phyloP scores from a whole-genome alignment of 495 filamentous ascomycete genomes.

The Alectoria sarmentosa region DNA sequence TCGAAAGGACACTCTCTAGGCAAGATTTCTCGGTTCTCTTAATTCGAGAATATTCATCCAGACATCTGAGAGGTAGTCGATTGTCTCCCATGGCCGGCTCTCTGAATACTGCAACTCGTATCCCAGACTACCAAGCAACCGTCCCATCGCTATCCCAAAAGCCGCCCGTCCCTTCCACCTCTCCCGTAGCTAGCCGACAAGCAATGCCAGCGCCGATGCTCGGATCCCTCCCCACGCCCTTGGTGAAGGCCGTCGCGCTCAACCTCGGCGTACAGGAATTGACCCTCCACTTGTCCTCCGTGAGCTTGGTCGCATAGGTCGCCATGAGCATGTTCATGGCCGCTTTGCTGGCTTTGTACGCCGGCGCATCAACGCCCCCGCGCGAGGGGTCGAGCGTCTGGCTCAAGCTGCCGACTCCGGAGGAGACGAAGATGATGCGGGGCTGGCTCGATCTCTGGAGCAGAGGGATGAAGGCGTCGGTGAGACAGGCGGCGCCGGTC shows the following conservation, averaged over 20 bases:
- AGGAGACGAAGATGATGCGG: constrained; percentile 39
- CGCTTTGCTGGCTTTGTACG: constrained; percentile 37
- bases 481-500: constrained; percentile 33
- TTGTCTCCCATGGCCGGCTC: no score
- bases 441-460: constrained; percentile 34
- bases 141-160: no score
- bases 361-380: not conserved
- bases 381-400: constrained; percentile 5
- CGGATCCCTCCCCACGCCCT: no score
- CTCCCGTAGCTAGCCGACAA: no score
- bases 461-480: constrained; percentile 41
- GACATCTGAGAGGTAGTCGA: no score
- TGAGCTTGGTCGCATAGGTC: constrained; percentile 26
- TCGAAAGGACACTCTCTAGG: no score
- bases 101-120: no score
- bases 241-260: not conserved
- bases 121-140: no score
- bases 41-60: no score
- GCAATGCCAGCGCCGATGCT: no score
- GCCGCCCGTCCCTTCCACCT: no score
- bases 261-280: constrained; percentile 16
- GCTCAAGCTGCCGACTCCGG: constrained; percentile 30
- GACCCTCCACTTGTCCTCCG: constrained; percentile 22
- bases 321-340: constrained; percentile 36
- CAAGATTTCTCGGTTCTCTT: no score